Base-by-base conservation (phyloP, 2,329 filamentous ascomycete species). In the Pleurostoma richardsiae region DNA sequence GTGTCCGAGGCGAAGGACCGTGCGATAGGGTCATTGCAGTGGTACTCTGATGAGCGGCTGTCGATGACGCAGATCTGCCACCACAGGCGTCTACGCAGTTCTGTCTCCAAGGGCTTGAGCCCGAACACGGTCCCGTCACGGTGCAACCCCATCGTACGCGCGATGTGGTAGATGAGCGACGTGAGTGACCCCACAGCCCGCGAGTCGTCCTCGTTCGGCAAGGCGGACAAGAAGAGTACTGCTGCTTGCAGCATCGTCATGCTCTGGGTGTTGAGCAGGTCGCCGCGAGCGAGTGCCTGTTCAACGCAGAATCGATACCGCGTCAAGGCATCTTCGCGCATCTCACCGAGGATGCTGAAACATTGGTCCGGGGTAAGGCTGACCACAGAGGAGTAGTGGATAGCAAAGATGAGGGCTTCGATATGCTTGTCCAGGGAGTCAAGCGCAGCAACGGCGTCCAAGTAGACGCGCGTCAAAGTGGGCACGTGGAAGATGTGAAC, bases 71-170 rank as follows among this genome's bases (percentile, higher is more conserved):
- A 66, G 3, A 84, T 67, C 42, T 76, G 70, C 72, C 78, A 83
- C 76, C 80, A 84, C 1, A 82, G 59, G 1, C 81, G 67, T 8
- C 81, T 69, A 5, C 80, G 70, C 54, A 82, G 75, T 55, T 85
- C 78, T 1, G 73, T 70, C 31, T 84, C 77, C 45, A 80, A 84
- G 0, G 75, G 71, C 0, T 68, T 68, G 2, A 83, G 55, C 6
- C 57, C 73, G 56, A 71, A 71, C 31, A 64, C 56, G 3, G 64
- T 61, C 27, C 72, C 70, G 40, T 82, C 79, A 10, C 72, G 62
- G 45, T 77, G 70, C 40, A 78, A 58, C 0, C 74, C 71, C 29
- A 79, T 62, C n/a, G 71, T 66, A n/a, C 73, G 70, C 0, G 66
- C 74, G 58, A 78, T 72, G 4, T 73, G 63, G 11, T 78, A 70